These are phyloP conservation scores for Coemansia sp. DNA, from an alignment of 192 early-diverging fungal species.

Conservation along the genomic window DNA sequence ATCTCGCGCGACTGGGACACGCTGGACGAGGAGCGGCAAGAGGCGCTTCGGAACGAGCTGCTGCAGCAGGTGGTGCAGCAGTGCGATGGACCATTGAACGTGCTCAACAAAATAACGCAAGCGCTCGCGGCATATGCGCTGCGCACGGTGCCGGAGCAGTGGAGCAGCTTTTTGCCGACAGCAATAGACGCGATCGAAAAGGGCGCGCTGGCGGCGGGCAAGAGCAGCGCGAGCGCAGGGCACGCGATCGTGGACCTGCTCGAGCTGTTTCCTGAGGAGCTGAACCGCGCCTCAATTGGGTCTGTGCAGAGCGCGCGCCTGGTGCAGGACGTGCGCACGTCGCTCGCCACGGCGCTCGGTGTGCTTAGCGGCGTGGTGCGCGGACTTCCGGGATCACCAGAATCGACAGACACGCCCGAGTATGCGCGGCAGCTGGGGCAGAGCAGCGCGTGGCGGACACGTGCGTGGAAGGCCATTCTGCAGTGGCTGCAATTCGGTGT, in stretches of 20 bases:
- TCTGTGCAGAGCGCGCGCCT: conserved; percentile 13
- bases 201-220: conserved; percentile 13
- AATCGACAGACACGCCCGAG: not conserved
- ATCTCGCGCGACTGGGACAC: conserved; percentile 40
- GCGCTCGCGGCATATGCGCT: conserved; percentile 36
- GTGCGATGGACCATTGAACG: conserved; percentile 26
- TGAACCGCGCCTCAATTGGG: conserved; percentile 22
- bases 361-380: conserved; percentile 26
- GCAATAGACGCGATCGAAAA: conserved; percentile 17
- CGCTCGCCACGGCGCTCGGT: conserved; percentile 23
- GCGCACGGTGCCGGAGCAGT: conserved; percentile 20
- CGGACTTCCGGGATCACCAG: conserved; percentile 8
- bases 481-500: conserved; percentile 49
- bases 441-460: conserved; percentile 19
- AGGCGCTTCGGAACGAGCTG: conserved; percentile 29
- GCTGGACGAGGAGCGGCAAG: conserved; percentile 36
- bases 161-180: conserved; percentile 21
- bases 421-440: conserved; percentile 14
- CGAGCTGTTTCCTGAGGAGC: conserved; percentile 41
- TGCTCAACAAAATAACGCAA: conserved; percentile 38
- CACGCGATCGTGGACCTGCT: conserved; percentile 34
- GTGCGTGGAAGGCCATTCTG: conserved; percentile 37
- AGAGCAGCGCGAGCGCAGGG: conserved; percentile 9
- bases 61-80: conserved; percentile 31
- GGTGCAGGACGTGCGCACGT: conserved; percentile 23